These are phyloP conservation scores for Gonium pectorale DNA, from an alignment of 139 green algal species.

Conservation along the genomic window DNA sequence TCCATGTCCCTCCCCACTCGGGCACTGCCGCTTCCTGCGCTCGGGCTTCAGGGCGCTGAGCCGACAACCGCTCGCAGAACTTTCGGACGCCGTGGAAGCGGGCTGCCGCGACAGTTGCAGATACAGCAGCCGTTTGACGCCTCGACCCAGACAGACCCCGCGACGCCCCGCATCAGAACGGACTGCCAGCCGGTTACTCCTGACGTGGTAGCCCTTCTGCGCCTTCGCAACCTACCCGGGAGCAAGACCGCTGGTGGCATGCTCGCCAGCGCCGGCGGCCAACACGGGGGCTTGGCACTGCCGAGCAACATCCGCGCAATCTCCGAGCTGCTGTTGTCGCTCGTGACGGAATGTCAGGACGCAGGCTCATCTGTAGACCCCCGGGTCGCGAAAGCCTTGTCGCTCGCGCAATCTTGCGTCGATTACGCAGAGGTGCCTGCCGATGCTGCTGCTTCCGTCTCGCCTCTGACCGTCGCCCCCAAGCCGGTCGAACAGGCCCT, in stretches of 20 bases:
- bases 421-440: neutral
- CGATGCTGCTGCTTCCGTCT: neutral
- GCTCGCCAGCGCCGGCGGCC: neutral
- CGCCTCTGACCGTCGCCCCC: no score
- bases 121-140: neutral
- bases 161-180: neutral
- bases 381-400: neutral
- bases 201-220: slow-evolving; percentile 2
- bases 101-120: neutral
- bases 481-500: neutral
- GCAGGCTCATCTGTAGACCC: neutral
- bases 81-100: neutral
- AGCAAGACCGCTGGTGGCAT: neutral
- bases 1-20: no score
- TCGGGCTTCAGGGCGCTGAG: neutral
- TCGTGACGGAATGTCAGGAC: neutral
- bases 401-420: neutral
- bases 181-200: neutral
- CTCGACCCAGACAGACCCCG: neutral
- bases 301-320: neutral
- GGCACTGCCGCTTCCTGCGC: no score
- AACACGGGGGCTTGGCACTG: neutral
- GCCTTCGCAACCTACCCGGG: neutral
- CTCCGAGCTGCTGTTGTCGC: neutral
- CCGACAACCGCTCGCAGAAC: neutral